Evolutionary conservation across 352 stramenopile species (phyloP).

Genomic region (Albugo candida): DNA sequence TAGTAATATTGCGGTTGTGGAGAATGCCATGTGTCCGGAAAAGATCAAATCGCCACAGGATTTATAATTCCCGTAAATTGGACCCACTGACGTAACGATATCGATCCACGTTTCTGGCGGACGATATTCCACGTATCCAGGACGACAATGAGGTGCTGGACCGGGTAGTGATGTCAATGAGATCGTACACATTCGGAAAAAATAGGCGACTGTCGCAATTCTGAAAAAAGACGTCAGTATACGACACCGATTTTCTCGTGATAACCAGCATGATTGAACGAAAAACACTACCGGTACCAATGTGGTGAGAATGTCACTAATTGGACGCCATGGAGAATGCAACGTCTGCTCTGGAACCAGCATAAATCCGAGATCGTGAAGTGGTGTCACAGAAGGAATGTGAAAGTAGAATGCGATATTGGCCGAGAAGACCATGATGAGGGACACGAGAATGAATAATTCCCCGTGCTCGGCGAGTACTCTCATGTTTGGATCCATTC

Average conservation of each 20-base stretch:
- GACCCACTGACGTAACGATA: constrained; percentile 44
- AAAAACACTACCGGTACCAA: constrained; percentile 36
- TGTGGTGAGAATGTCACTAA: constrained; percentile 47
- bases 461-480: constrained; percentile 32
- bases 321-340: constrained; percentile 31
- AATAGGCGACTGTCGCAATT: constrained; percentile 46
- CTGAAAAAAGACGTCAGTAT: constrained; percentile 47
- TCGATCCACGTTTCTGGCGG: constrained; percentile 48
- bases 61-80: constrained; percentile 56
- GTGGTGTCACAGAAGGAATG: constrained; percentile 24
- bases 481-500: constrained; percentile 18
- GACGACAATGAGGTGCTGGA: constrained; percentile 40
- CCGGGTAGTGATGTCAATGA: constrained; percentile 47
- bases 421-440: constrained; percentile 43
- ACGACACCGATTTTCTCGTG: constrained; percentile 21
- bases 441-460: constrained; percentile 42
- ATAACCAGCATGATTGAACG: constrained; percentile 28
- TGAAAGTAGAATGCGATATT: constrained; percentile 63
- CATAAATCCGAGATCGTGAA: constrained; percentile 56
- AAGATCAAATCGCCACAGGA: constrained; percentile 64
- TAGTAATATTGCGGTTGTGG: constrained; percentile 37
- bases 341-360: constrained; percentile 40
- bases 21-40: constrained; percentile 57
- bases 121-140: constrained; percentile 26
- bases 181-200: constrained; percentile 41